Evolutionary conservation across 805 yeast species (phyloP).

Genomic region (Scheffersomyces coipomensis): DNA sequence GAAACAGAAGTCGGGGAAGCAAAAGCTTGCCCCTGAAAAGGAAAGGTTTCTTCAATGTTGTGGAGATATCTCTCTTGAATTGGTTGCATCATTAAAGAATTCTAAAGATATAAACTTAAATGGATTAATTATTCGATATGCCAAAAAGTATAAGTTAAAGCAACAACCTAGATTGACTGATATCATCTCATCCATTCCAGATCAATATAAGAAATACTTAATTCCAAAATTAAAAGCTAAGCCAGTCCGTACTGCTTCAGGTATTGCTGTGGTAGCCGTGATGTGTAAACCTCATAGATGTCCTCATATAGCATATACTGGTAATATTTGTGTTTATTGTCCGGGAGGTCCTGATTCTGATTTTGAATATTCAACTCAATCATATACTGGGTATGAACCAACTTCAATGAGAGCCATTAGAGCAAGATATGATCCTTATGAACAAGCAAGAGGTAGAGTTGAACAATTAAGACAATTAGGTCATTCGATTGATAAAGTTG

Average conservation of each 20-base stretch:
- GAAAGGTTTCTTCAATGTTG: constrained; percentile 92
- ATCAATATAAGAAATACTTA: constrained; percentile 86
- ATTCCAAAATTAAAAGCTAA: constrained; percentile 96
- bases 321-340: constrained; percentile 96
- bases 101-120: constrained; percentile 83
- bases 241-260: constrained; percentile 97
- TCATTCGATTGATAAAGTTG: constrained; percentile 95
- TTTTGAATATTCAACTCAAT: constrained; percentile 96
- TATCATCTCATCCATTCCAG: constrained; percentile 92
- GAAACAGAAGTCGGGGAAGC: constrained; percentile 38
- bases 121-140: constrained; percentile 79
- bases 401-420: constrained; percentile 99
- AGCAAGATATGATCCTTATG: constrained; percentile 97
- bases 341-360: constrained; percentile 99
- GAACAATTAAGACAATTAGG: constrained; percentile 95
- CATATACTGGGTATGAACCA: constrained; percentile 98
- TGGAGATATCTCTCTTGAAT: constrained; percentile 84
- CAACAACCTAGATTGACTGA: constrained; percentile 95
- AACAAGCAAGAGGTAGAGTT: constrained; percentile 96
- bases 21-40: constrained; percentile 81
- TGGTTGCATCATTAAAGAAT: constrained; percentile 72
- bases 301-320: constrained; percentile 98
- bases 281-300: constrained; percentile 99
- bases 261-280: constrained; percentile 98
- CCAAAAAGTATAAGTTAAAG: constrained; percentile 87